Percentiles rank a stretch among this genome's conserved stretches.
Conservation (phyloP, 2,329 filamentous ascomycete species). For the Calonectria henricotiae region DNA sequence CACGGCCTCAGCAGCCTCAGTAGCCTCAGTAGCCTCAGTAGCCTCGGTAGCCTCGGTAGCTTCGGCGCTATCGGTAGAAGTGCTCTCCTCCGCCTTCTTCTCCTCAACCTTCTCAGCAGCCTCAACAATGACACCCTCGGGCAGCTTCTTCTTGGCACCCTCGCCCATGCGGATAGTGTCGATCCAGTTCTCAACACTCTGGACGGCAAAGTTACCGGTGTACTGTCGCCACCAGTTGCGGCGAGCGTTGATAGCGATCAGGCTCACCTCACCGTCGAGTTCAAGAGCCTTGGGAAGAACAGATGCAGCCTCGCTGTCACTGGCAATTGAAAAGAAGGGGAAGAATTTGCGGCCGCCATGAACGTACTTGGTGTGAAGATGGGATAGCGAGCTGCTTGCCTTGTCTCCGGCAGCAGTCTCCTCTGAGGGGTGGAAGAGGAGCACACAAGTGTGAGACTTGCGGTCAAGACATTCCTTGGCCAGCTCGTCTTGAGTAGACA, state of each 20-base stretch:
- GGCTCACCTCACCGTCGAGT: slow-evolving; percentile 75
- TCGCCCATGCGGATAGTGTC: slow-evolving; percentile 94
- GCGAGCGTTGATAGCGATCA: slow-evolving; percentile 89
- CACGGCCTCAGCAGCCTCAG: not conserved
- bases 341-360: slow-evolving; percentile 80
- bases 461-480: slow-evolving; percentile 80
- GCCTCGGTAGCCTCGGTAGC: slow-evolving; percentile 53
- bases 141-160: slow-evolving; percentile 83
- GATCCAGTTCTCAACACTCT: slow-evolving; percentile 86
- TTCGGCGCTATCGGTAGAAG: slow-evolving; percentile 51
- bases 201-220: slow-evolving; percentile 72
- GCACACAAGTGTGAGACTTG: slow-evolving; percentile 87
- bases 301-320: slow-evolving; percentile 58
- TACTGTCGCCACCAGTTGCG: slow-evolving; percentile 90
- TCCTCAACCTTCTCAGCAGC: slow-evolving; percentile 48
- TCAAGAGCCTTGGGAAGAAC: slow-evolving; percentile 70
- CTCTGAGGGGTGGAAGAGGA: slow-evolving; percentile 78
- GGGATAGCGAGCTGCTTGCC: slow-evolving; percentile 76
- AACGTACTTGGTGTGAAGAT: slow-evolving; percentile 83
- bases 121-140: slow-evolving; percentile 71
- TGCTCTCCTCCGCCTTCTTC: slow-evolving; percentile 45
- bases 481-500: slow-evolving; percentile 77
- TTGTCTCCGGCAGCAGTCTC: slow-evolving; percentile 69
- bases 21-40: slow-evolving; percentile 53
- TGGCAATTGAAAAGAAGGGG: slow-evolving; percentile 85